Base-by-base conservation (phyloP, 352 stramenopile genomes). In the Pythium plurisporium region DNA sequence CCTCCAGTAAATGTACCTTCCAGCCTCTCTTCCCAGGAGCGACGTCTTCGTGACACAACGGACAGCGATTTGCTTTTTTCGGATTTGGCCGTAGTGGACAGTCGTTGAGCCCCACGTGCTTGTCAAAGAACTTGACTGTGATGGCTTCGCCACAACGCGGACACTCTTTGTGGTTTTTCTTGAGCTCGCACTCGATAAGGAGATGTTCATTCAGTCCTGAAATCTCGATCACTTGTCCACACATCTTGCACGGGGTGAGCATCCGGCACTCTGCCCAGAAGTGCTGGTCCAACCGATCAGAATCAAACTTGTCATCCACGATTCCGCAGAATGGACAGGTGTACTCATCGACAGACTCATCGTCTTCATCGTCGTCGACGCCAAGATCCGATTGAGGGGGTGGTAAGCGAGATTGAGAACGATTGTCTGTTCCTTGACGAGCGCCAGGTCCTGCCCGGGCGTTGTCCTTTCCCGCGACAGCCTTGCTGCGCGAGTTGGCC, bases 171-270 rank as follows among this genome's bases (percentile, higher is more conserved):
- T 94, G 84, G 65, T 94, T 93, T 40, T 82, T 74, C 42, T 86
- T 84, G 37, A 84, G 73, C 57, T 96, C 86, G 52, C 91, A 98
- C 57, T 97, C 90, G 25, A 68, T 70, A 34, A 97, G 70, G 26
- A 98, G 60, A 57, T 98, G 91, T 34, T 98, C 90, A 45, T 95
- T 94, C 19, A 98, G 62, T 9, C 75, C 77, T 2, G 82, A 70
- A 12, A 98, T 95, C 63, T 98, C 91, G 52, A 98, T 96, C 49
- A 97, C 86, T 68, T 97, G 91, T 12, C 86, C 86, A 56, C 91
- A 98, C 76, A 96, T 93, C 40, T 90, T 87, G 73, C 91, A 98
- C 36, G 83, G 86, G 27, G 89, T 96, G 10, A 98, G 73, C 86
- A 98, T 93, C 22, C 78, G 75, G 59, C 91, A 98, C 11, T 89